Evolutionary conservation across 768 basidiomycete species (phyloP).

Genomic region (Epithele typhae): DNA sequence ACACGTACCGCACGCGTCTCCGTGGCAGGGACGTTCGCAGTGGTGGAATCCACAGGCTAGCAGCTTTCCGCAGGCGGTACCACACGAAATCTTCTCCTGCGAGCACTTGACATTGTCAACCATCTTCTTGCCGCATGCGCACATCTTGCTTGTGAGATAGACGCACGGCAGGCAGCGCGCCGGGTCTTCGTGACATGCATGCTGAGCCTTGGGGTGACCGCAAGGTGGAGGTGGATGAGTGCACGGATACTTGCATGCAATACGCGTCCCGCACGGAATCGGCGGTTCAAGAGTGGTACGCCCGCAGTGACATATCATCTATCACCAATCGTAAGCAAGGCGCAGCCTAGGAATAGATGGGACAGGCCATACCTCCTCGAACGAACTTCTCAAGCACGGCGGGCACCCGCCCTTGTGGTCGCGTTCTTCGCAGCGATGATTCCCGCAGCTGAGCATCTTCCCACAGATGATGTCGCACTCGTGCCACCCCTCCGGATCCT

Average conservation of each 20-base stretch:
- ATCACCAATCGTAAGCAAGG: too few species aligned
- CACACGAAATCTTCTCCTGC: conserved; percentile 83
- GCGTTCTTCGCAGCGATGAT: conserved; percentile 70
- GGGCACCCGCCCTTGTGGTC: conserved; percentile 86
- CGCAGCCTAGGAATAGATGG: too few species aligned
- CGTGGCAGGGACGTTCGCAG: conserved; percentile 81
- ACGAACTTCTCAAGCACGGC: conserved; percentile 81
- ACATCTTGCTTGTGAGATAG: conserved; percentile 70
- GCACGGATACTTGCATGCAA: conserved; percentile 82
- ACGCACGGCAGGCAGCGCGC: conserved; percentile 82
- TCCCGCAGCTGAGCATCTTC: conserved; percentile 67
- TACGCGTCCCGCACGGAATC: conserved; percentile 77
- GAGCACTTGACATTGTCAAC: conserved; percentile 83
- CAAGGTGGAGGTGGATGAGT: conserved; percentile 64
- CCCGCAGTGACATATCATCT: conserved; percentile 81
- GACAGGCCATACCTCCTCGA: conserved; percentile 69
- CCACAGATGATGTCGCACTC: conserved; percentile 81
- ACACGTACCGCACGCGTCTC: conserved; percentile 77
- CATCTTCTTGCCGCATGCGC: conserved; percentile 85
- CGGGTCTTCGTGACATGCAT: conserved; percentile 78
- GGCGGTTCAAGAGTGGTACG: conserved; percentile 87
- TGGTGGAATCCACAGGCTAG: conserved; percentile 86
- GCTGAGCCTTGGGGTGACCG: conserved; percentile 75
- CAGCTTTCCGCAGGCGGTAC: conserved; percentile 75
- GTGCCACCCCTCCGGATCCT: conserved; percentile 67